Evolutionary conservation across 331 rosid genomes (phyloP), one percentile per base, ranked within the genome.

Genomic region (Rosa hybrid): DNA sequence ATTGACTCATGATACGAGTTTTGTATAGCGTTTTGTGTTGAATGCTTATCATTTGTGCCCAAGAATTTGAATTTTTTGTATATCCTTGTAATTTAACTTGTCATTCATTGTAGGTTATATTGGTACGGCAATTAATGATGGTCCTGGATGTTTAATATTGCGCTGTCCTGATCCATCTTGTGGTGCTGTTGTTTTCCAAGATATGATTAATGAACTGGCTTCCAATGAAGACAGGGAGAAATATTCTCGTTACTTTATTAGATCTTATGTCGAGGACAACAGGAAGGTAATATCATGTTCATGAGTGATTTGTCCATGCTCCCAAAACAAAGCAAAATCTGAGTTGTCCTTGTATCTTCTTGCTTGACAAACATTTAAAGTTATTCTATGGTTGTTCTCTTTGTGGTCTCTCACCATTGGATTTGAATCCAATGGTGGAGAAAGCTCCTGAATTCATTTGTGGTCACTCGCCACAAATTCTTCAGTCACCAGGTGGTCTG

Each of bases 141-240:
- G 98, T 81, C 98, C 97, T 62, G 98, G 98, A 81, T 92, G 97
- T 90, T 87, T 94, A 84, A 87, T 87, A 90, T 86, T 94, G 88
- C 88, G 95, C 83, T 94, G 98, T 77, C 98, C 98, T 67, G 98
- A 94, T 81, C 98, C 98, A 75, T 80, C 91, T 72, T 94, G 98
- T 82, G 89, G 81, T 75, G 94, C 97, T 68, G 91, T 92, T 82
- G 89, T 94, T 84, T 90, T 87, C 83, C 97, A 94, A 86, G 90
- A 94, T 86, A 94, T 92, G 93, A 87, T 94, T 75, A 77, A 79
- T 80, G 63, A 21, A 51, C 76, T 94, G 83, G 87, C 91, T 65
- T 80, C 91, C 42, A 46, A 69, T 41, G 98, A 91, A 72, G 97
- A 92, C 78, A 86, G 72, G 77, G 87, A 86, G 77, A 94, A 92